phyloP scores from a whole-genome alignment of 1,284 basidiomycete genomes.

The Apiotrichum mycotoxinovorans region DNA sequence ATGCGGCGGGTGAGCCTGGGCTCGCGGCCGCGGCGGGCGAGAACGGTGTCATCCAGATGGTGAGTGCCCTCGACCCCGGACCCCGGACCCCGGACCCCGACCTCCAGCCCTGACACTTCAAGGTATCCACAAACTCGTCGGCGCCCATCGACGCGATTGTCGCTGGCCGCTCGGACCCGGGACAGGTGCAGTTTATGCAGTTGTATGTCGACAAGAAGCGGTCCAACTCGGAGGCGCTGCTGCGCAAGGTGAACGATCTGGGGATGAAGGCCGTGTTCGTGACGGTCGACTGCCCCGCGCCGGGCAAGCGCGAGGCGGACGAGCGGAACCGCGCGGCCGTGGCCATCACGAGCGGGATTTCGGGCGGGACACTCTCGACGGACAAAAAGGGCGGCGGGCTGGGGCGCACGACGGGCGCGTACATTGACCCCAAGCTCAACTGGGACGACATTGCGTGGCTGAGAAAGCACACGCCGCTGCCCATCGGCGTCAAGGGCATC shows the following conservation, averaged over 20 bases:
- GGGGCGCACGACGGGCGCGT: conserved; percentile 48
- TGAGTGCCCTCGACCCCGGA: conserved; percentile 11
- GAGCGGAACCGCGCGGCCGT: conserved; percentile 46
- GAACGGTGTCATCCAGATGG: conserved; percentile 47
- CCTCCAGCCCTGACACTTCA: background rate
- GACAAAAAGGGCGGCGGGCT: conserved; percentile 50
- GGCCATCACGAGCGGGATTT: conserved; percentile 44
- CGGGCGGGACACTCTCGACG: conserved; percentile 43
- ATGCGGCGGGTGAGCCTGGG: conserved; percentile 45
- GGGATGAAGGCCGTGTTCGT: conserved; percentile 50
- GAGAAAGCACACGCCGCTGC: conserved; percentile 40
- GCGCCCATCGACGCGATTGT: conserved; percentile 46
- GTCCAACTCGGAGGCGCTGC: conserved; percentile 41
- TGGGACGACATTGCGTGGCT: conserved; percentile 50
- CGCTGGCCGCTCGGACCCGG: conserved; percentile 18
- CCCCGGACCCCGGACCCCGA: too few relatives aligned
- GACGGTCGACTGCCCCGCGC: conserved; percentile 49
- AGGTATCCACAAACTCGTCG: conserved; percentile 50
- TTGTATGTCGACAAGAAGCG: conserved; percentile 50
- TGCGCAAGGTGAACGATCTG: conserved; percentile 37
- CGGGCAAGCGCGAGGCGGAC: conserved; percentile 51
- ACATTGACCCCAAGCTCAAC: conserved; percentile 45
- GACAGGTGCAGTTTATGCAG: conserved; percentile 50
- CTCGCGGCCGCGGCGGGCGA: conserved; percentile 44
- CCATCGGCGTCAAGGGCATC: conserved; percentile 50